Evolutionary conservation across 805 yeast genomes (phyloP).

Genomic region (Yamadazyma endophytica): DNA sequence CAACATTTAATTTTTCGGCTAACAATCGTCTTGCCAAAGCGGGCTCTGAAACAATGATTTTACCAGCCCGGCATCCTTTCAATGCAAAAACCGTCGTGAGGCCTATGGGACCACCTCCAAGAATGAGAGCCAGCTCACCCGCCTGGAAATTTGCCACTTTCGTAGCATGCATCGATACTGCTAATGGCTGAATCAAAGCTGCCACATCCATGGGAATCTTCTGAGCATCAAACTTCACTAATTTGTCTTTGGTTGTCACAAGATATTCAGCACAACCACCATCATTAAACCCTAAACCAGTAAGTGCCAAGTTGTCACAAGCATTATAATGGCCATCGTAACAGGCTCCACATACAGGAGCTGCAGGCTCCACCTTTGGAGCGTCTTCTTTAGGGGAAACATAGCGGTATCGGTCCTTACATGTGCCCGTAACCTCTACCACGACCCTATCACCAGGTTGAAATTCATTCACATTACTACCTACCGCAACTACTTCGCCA

Average conservation of each 20-base stretch:
- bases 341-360: constrained; percentile 44
- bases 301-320: constrained; percentile 45
- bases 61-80: constrained; percentile 33
- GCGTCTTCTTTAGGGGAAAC: too few relatives aligned
- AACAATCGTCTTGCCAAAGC: constrained; percentile 53
- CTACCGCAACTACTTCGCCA: constrained; percentile 58
- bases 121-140: constrained; percentile 47
- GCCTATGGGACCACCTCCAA: constrained; percentile 66
- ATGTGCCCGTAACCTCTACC: constrained; percentile 59
- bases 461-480: constrained; percentile 46
- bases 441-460: constrained; percentile 63
- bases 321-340: constrained; percentile 47
- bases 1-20: constrained; percentile 48
- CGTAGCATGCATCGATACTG: constrained; percentile 61
- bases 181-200: constrained; percentile 54
- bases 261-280: constrained; percentile 54
- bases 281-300: constrained; percentile 53
- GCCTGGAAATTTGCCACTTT: constrained; percentile 34
- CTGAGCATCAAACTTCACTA: constrained; percentile 36
- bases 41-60: constrained; percentile 58
- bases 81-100: constrained; percentile 52
- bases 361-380: constrained; percentile 16
- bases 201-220: constrained; percentile 40
- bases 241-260: constrained; percentile 38
- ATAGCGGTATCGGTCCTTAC: constrained; percentile 44